Evolutionary conservation across 2,329 filamentous ascomycete species (phyloP), one percentile per base, ranked within the genome.

Genomic region (Ophiostoma populinum): DNA sequence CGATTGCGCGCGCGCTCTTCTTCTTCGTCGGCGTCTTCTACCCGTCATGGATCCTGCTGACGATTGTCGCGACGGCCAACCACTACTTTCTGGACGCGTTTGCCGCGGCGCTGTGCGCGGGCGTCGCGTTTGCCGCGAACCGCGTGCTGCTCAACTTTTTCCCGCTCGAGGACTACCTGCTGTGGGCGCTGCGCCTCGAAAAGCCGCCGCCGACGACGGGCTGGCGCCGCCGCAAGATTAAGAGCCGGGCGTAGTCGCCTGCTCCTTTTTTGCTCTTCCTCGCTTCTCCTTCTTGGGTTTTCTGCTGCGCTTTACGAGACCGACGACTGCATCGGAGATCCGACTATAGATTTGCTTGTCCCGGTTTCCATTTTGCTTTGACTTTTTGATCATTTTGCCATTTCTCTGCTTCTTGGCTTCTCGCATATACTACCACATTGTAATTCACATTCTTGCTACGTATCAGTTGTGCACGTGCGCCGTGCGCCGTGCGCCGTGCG

Each of bases 11-110:
- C 24, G 7, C 25, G 13, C 17, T 42, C 11, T 46, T 48, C 27
- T 36, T 48, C 7, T 24, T 38, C 15, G 32, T 66, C 12, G 66
- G 67, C 20, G 39, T 70, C 13, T 51, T 56, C 31, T 72, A 72
- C 45, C 67, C 67, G 2, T 44, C 51, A 5, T 60, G 65, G 46
- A 67, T 72, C 34, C 47, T 74, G 32, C 55, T 62, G 1, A 64
- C 63, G 20, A 75, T 75, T 40, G 62, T 75, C 19, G 63, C 69
- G 12, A 75, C 70, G 0, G 70, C 69, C 22, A 75, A 75, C 45
- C 70, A 64, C 45, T 65, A 79, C 49, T 64, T 77, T 31, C 59
- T 80, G 5, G 75, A 80, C 51, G 74, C 75, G 0, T 58, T 76
- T 15, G 75, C 71, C 2, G 74, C 75, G 0, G 62, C 67, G 1